Evolutionary conservation across 2,329 filamentous ascomycete genomes (phyloP).

Genomic region (Pleomassaria siparia): DNA sequence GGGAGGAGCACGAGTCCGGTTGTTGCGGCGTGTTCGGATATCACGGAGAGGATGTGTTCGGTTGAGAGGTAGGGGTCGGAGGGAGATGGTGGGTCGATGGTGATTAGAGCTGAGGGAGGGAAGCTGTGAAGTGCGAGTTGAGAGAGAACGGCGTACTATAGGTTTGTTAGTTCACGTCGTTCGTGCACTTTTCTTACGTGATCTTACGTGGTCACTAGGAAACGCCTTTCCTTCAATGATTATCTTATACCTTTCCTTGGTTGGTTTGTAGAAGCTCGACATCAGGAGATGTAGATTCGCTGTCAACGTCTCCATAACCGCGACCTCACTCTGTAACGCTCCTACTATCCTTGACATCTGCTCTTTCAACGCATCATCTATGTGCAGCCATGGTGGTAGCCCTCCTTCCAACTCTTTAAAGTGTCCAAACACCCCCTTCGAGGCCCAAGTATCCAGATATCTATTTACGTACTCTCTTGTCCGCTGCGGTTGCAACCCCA

Average conservation of each 20-base stretch:
- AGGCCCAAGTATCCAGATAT: constrained; percentile 81
- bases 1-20: constrained; percentile 79
- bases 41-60: constrained; percentile 68
- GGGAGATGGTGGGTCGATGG: constrained; percentile 63
- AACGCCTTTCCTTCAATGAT: constrained; percentile 90
- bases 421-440: constrained; percentile 82
- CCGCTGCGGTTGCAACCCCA: constrained; percentile 77
- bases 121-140: constrained; percentile 73
- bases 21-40: constrained; percentile 71
- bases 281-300: constrained; percentile 79
- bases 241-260: constrained; percentile 68
- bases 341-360: constrained; percentile 75
- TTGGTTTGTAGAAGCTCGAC: constrained; percentile 80
- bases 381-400: constrained; percentile 72
- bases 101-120: constrained; percentile 68
- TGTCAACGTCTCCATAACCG: constrained; percentile 86
- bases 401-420: constrained; percentile 70
- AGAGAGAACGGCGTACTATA: constrained; percentile 77
- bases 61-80: constrained; percentile 65
- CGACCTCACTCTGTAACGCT: constrained; percentile 70
- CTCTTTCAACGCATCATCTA: constrained; percentile 72
- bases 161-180: background rate
- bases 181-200: background rate
- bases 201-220: constrained; percentile 73
- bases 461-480: constrained; percentile 66